These are phyloP conservation scores for Apocynum venetum DNA, from an alignment of 257 asterid species.

Conservation along the genomic window DNA sequence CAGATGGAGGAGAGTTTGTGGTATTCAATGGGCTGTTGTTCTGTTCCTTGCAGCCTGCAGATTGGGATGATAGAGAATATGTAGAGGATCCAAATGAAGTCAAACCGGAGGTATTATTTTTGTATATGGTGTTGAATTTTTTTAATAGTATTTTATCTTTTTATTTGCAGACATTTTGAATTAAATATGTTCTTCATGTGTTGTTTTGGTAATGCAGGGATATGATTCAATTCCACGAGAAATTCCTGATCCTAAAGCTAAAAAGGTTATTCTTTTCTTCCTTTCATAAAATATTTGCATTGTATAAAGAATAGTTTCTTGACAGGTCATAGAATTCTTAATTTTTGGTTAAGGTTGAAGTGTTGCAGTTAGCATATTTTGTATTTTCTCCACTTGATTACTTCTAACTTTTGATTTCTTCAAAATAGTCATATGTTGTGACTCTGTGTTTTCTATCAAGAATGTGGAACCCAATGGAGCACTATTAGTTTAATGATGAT, in stretches of 20 bases:
- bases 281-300: not conserved
- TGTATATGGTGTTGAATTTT: slow-evolving; percentile 8
- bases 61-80: slow-evolving; percentile 94
- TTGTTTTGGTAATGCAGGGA: slow-evolving; percentile 50
- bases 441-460: not conserved
- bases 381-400: not conserved
- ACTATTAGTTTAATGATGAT: not conserved
- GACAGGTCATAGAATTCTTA: not conserved
- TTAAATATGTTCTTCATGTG: not conserved
- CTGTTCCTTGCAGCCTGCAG: slow-evolving; percentile 61
- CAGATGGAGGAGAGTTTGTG: not conserved
- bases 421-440: not conserved
- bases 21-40: not conserved
- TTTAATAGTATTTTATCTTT: not conserved
- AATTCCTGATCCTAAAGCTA: slow-evolving; percentile 86
- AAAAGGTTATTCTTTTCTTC: slow-evolving; percentile 41
- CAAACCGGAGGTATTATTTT: slow-evolving; percentile 65
- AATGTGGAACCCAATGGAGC: not conserved
- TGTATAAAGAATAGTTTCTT: not conserved
- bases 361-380: not conserved
- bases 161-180: not conserved
- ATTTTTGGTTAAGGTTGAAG: not conserved
- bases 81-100: slow-evolving; percentile 73
- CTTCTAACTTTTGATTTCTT: not conserved
- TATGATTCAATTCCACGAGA: slow-evolving; percentile 90